These are phyloP conservation scores for Euphorbia lathyris DNA, from an alignment of 345 rosid species.

Conservation along the genomic window DNA sequence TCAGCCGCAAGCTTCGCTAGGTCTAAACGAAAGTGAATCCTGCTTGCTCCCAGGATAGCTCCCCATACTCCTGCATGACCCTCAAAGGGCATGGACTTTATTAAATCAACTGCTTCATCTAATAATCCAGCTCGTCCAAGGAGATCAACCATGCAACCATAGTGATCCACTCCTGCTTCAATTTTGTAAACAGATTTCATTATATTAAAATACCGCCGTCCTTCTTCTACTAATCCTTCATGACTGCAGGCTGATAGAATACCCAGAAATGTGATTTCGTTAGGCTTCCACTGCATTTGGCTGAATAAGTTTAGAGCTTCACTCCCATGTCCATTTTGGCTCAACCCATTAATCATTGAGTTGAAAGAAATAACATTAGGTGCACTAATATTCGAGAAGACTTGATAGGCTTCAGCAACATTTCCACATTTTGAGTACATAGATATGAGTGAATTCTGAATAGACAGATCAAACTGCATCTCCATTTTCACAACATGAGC, in stretches of 20 bases:
- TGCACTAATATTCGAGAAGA: conserved; percentile 39
- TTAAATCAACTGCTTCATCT: conserved; percentile 53
- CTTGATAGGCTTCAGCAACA: conserved; percentile 49
- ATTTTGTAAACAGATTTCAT: conserved; percentile 48
- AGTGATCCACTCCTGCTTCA: conserved; percentile 71
- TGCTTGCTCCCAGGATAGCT: conserved; percentile 69
- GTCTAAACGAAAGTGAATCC: conserved; percentile 45
- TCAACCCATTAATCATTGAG: conserved; percentile 73
- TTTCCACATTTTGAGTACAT: conserved; percentile 83
- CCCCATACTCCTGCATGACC: conserved; percentile 85
- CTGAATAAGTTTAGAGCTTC: conserved; percentile 53
- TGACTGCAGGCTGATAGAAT: conserved; percentile 72
- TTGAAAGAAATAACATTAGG: conserved; percentile 63
- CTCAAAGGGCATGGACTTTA: conserved; percentile 51
- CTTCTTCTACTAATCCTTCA: conserved; percentile 61
- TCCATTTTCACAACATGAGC: conserved; percentile 44
- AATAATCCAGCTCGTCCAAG: conserved; percentile 70
- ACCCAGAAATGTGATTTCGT: conserved; percentile 62
- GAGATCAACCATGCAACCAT: conserved; percentile 77
- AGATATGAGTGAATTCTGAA: conserved; percentile 60
- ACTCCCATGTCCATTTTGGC: conserved; percentile 58
- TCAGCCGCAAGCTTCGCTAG: conserved; percentile 66
- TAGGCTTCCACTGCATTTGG: conserved; percentile 56
- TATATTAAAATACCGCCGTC: conserved; percentile 52
- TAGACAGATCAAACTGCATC: conserved; percentile 42